Base-by-base conservation (phyloP, 164 flowering plant genomes). In the Annona cherimola region DNA sequence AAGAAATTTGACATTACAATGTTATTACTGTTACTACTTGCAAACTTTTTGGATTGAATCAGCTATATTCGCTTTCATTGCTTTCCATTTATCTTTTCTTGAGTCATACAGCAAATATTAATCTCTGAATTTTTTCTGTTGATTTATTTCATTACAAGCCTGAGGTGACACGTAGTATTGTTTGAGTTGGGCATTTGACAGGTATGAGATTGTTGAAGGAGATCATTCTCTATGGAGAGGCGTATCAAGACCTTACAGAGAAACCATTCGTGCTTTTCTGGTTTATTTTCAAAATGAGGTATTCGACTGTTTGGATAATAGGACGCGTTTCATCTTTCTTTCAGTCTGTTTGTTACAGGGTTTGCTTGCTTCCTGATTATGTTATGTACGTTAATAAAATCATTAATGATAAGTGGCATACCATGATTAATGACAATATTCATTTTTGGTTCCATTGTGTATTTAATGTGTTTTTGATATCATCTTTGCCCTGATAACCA, bases 131-230 rank as follows among this genome's bases (percentile, higher is more conserved):
- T 50, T 26, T 26, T 76, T 39, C 73, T 59, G 42, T 76, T 80
- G 73, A 71, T 55, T 74, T 79, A 72, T 66, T 76, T 81, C 76
- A 50, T 76, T 71, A 61, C 75, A 42, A 68, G 69, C 42, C 73
- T 68, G 65, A 72, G 69, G 45, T 73, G 50, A 69, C 77, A 76
- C 77, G 73, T 76, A 66, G 68, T 70, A 61, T 70, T 74, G 67
- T 84, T 16, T 84, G 77, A 78, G 68, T 79, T 78, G 68, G 75
- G 73, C 69, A 76, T 63, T 83, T 83, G 79, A 81, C 88, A 94
- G 98, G 99, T 91, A 92, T 75, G 73, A 74, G n/a, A 93, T 95
- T 76, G 96, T 88, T 69, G 98, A 93, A 89, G 98, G 97, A 66
- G 86, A 85, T 14, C 90, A 95, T 82, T 77, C 86, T 73, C 76